Base-by-base conservation (phyloP, 257 asterid genomes). In the Nicotiana knightiana region DNA sequence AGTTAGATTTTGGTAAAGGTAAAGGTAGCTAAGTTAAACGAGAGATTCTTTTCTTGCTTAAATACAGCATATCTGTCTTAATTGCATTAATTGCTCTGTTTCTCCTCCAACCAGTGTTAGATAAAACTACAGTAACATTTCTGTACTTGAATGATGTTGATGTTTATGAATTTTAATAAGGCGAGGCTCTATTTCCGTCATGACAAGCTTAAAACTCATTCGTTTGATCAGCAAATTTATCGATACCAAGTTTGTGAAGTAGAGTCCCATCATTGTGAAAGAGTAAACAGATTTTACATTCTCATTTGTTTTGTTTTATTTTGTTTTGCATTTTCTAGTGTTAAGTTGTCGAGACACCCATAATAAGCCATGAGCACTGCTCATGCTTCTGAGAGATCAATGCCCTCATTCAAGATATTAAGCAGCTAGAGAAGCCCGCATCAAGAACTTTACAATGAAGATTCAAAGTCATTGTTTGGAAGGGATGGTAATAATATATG, bases 1-100 rank as follows among this genome's bases (percentile, higher is more conserved):
- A 54, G 10, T 6, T 39, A 39, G 46, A 39, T 39, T 39, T 39
- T 39, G 46, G 46, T 39, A 87, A 89, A 54, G n/a, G 59, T 54
- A 4, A 54, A 15, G 6, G 18, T 54, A 54, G 59, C 59, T 15
- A 54, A 12, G 59, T 39, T 54, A 54, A 54, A 54, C 4, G 59
- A 15, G 2, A 15, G 16, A 54, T 17, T 13, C 18, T 4, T 53
- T 54, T 4, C n/a, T 54, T 54, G 58, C 6, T 53, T 13, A 39
- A 6, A 53, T 53, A 53, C 59, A 54, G 7, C 59, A 54, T 54
- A 12, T 15, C 17, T 54, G n/a, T 15, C 6, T 17, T 28, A 54
- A 13, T 39, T 54, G 59, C 59, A 54, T 13, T 54, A 53, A 11
- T 18, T 12, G 17, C 15, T 54, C 46, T 39, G 10, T 54, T 12